Conservation (phyloP, 2,329 filamentous ascomycete species). For the Fusarium sulawesiense region DNA sequence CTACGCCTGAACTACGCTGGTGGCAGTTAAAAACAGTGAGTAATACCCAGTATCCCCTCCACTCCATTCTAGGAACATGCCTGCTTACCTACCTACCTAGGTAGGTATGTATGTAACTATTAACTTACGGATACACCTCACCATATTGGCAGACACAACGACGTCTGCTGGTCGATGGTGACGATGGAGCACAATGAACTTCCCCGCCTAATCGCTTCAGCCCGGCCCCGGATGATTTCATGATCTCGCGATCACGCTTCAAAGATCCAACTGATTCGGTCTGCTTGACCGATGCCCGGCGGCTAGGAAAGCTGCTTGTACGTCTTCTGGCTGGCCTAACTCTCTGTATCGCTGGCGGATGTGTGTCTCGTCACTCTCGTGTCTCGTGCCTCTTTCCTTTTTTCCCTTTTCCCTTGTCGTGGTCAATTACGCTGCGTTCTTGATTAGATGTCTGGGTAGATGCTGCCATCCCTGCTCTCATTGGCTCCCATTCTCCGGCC, state of each 20-base stretch:
- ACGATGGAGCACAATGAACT: constrained; percentile 29
- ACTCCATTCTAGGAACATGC: background rate
- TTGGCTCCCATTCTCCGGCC: constrained; percentile 26
- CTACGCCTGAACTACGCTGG: constrained; percentile 45
- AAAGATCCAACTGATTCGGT: constrained; percentile 31
- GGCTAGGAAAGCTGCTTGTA: constrained; percentile 6
- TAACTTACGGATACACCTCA: background rate
- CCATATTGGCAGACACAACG: too few relatives aligned
- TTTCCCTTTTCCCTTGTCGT: constrained; percentile 24
- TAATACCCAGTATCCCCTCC: background rate
- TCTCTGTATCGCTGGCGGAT: constrained; percentile 15
- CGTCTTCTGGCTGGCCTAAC: constrained; percentile 9
- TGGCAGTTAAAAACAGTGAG: constrained; percentile 16
- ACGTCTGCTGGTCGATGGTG: constrained; percentile 5
- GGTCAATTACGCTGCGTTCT: constrained; percentile 16
- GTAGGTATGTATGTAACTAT: too few relatives aligned
- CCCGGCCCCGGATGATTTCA: constrained; percentile 31
- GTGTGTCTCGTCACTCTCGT: constrained; percentile 12
- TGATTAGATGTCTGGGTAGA: constrained; percentile 11
- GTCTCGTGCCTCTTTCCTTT: background rate
- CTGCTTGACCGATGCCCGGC: constrained; percentile 14
- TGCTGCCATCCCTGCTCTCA: constrained; percentile 15
- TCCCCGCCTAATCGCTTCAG: constrained; percentile 32
- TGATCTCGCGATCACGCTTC: constrained; percentile 31
- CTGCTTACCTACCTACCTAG: background rate